Base-by-base conservation (phyloP, 345 rosid genomes). In the Tarenaya hassleriana region DNA sequence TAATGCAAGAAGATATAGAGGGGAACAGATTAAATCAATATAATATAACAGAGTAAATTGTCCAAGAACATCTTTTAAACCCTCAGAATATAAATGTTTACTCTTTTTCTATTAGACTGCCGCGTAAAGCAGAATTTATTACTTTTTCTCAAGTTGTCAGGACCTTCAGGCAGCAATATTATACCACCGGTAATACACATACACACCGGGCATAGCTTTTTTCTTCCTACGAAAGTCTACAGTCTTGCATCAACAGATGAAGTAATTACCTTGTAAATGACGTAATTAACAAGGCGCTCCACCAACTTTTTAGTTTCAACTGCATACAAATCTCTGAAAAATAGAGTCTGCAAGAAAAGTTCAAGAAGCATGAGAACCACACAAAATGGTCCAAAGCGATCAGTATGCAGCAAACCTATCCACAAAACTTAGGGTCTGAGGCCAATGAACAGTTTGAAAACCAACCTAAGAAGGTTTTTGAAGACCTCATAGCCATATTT, bases 221-320 rank as follows among this genome's bases (percentile, higher is more conserved):
- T n/a, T n/a, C n/a, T 19, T 54, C 20, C 34, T 27, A 17, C 34
- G 17, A 16, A 38, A 64, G 16, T 48, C 50, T 42, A 55, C 29
- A 2, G 21, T 50, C 33, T 55, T 20, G 7, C 55, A 19, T n/a
- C 13, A 31, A 21, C n/a, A 39, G 52, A 55, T 52, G 48, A 67
- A 47, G n/a, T 35, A 60, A 37, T 57, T 73, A 92, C 98, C 98
- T 92, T 92, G 73, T 92, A 92, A 50, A 85, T 77, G 71, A 86
- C 81, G 80, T 92, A 92, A 66, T 92, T 88, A 62, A 83, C 67
- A 62, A 92, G 86, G n/a, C 91, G 88, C 67, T 88, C 97, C 71
- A 75, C 75, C 67, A 92, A 62, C 69, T 85, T 92, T 53, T 77
- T 76, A 45, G 81, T 73, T 77, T 92, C 98, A 50, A 88, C 71